Evolutionary conservation across 73 alveolate species (phyloP).

Genomic region (Uronychia setigera): DNA sequence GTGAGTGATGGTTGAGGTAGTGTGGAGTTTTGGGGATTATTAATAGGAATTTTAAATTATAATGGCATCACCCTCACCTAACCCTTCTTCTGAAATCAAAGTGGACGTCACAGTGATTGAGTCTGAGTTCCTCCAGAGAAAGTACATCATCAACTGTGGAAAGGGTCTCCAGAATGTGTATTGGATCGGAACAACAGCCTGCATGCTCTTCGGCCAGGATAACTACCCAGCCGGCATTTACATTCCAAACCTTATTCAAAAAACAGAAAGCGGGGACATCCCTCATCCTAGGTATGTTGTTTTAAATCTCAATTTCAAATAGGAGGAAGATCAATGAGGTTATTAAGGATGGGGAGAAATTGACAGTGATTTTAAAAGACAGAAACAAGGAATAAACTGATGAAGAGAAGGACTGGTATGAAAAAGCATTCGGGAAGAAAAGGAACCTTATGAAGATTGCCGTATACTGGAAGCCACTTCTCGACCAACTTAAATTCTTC

Average conservation of each 20-base stretch:
- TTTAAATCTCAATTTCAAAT: too few relatives aligned
- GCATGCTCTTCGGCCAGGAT: slow-evolving; percentile 66
- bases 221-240: slow-evolving; percentile 70
- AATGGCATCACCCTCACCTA: too few relatives aligned
- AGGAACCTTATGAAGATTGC: slow-evolving; percentile 39
- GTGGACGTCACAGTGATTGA: slow-evolving; percentile 53
- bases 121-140: slow-evolving; percentile 52
- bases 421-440: slow-evolving; percentile 60
- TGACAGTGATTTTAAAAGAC: slow-evolving; percentile 39
- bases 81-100: too few relatives aligned
- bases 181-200: slow-evolving; percentile 70
- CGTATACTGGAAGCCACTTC: slow-evolving; percentile 25
- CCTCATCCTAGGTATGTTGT: slow-evolving; percentile 50
- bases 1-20: too few relatives aligned
- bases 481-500: slow-evolving; percentile 17
- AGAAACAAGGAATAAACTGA: slow-evolving; percentile 30
- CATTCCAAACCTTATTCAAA: slow-evolving; percentile 42
- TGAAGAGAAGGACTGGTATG: slow-evolving; percentile 64
- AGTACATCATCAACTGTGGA: slow-evolving; percentile 64
- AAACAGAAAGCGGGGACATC: slow-evolving; percentile 25
- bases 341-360: slow-evolving; percentile 50
- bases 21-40: too few relatives aligned
- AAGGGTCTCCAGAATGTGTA: slow-evolving; percentile 46
- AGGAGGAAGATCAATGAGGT: slow-evolving; percentile 28
- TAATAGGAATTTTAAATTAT: too few relatives aligned